Base-by-base conservation (phyloP, 306 rosid species). In the Rosa chinensis region DNA sequence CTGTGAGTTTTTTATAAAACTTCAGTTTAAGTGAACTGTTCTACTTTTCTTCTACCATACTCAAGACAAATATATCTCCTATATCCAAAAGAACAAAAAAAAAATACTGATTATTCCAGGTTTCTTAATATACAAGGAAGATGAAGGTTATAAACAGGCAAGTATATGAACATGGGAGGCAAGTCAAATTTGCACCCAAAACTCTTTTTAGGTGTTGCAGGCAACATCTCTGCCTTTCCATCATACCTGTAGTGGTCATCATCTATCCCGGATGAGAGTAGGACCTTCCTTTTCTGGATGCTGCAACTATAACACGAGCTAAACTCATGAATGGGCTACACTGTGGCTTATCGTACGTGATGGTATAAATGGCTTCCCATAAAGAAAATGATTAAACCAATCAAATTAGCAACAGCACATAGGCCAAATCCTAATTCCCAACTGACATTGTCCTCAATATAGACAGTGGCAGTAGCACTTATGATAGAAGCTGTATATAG, bases 371-470 rank as follows among this genome's bases (percentile, higher is more conserved):
- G 76, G 53, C 58, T 82, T 0, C 93, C 88, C 0, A 21, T 2
- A 44, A 84, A 64, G 74, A 85, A 53, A 80, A 78, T 16, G 18
- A 69, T 20, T 4, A 84, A 16, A 8, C 68, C 86, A 10, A 84
- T 20, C 1, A 83, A 68, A 45, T 45, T 75, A 9, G 70, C 81
- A 4, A 64, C 50, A 68, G 25, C 49, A 74, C 87, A 77, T 1
- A 87, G 16, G 16, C 88, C 87, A 59, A 77, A 84, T 2, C 88
- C 91, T 48, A 78, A 77, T 20, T 28, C 69, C 91, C 87, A 85
- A 63, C 86, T 79, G 43, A 89, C 79, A 9, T 73, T 72, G 64
- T 84, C 88, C 25, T 89, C 77, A 45, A 87, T 43, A 48, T 85
- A 87, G 6, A 89, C 78, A 77, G 85, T 13, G 52, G 62, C 80